These are phyloP conservation scores for Zopfia rhizophila DNA, from an alignment of 2,329 filamentous ascomycete species.

Conservation along the genomic window DNA sequence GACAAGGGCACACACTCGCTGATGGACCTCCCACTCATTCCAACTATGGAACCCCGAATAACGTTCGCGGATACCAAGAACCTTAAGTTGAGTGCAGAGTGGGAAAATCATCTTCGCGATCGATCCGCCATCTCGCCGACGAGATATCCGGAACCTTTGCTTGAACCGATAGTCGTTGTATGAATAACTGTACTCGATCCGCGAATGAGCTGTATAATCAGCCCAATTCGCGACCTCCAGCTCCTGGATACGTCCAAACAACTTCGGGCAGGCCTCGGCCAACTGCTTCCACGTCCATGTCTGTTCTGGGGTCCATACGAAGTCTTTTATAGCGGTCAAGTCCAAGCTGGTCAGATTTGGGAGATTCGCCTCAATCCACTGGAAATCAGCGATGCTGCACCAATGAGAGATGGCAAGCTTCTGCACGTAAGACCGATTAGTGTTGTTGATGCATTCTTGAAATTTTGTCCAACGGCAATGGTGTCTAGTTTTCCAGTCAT, in stretches of 20 bases:
- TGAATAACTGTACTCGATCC: constrained; percentile 49
- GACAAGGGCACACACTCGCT: constrained; percentile 48
- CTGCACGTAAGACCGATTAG: constrained; percentile 43
- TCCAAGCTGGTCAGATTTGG: constrained; percentile 45
- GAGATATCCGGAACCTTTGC: constrained; percentile 45
- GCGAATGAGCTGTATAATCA: constrained; percentile 48
- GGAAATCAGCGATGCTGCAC: constrained; percentile 47
- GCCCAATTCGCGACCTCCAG: constrained; percentile 50
- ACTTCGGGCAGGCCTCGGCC: constrained; percentile 40
- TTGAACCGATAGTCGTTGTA: constrained; percentile 51
- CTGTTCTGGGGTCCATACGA: constrained; percentile 50
- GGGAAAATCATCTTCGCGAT: constrained; percentile 47
- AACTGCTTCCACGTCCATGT: constrained; percentile 50
- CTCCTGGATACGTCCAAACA: constrained; percentile 45
- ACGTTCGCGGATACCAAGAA: constrained; percentile 44
- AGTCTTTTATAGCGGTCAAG: constrained; percentile 49
- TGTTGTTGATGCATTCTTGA: constrained; percentile 42
- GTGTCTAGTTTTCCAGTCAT: constrained; percentile 49
- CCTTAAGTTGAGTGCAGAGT: constrained; percentile 41
- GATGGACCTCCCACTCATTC: constrained; percentile 51
- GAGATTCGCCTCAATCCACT: constrained; percentile 51
- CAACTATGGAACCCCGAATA: constrained; percentile 42
- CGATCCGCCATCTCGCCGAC: constrained; percentile 45
- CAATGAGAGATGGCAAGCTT: constrained; percentile 50
- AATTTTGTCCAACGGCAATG: constrained; percentile 43